Conservation (phyloP, 2,329 filamentous ascomycete species). For the Alternaria sp. region DNA sequence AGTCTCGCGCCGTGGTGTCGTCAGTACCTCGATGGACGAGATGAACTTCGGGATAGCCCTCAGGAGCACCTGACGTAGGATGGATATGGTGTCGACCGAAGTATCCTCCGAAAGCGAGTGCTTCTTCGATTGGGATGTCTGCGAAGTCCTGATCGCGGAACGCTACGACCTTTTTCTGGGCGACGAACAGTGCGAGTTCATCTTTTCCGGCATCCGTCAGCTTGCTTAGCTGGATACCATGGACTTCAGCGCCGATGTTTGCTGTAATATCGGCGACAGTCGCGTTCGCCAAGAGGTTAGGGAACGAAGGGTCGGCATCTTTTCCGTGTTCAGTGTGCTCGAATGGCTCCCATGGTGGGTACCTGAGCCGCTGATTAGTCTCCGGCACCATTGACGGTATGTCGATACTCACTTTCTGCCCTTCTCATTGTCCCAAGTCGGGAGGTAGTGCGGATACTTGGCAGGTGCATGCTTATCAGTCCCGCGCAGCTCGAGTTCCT, state of each 20-base stretch:
- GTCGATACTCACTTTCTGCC: constrained; percentile 1
- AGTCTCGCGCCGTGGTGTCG: constrained; percentile 66
- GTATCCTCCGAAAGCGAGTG: constrained; percentile 73
- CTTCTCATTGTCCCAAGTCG: constrained; percentile 70
- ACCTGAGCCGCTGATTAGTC: constrained; percentile 49
- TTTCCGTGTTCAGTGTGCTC: constrained; percentile 77
- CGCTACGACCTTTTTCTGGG: constrained; percentile 76
- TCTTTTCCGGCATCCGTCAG: constrained; percentile 74
- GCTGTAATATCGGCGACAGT: constrained; percentile 70
- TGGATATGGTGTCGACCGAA: constrained; percentile 85
- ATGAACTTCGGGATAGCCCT: constrained; percentile 76
- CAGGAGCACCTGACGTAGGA: constrained; percentile 76
- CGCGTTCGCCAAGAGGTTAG: constrained; percentile 68
- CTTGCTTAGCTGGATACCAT: constrained; percentile 73
- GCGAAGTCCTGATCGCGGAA: constrained; percentile 76
- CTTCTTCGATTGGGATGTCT: constrained; percentile 71
- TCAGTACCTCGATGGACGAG: constrained; percentile 76
- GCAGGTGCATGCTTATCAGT: constrained; percentile 61
- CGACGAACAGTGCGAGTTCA: constrained; percentile 76
- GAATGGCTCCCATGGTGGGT: constrained; percentile 71
- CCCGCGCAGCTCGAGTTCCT: constrained; percentile 61
- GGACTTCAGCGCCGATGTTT: constrained; percentile 75
- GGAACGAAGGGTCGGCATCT: constrained; percentile 72
- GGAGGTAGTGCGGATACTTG: constrained; percentile 75
- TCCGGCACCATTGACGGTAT: background rate